Evolutionary conservation across 2,329 filamentous ascomycete genomes (phyloP), one percentile per base, ranked within the genome.

Genomic region (Metarhizium robertsii): DNA sequence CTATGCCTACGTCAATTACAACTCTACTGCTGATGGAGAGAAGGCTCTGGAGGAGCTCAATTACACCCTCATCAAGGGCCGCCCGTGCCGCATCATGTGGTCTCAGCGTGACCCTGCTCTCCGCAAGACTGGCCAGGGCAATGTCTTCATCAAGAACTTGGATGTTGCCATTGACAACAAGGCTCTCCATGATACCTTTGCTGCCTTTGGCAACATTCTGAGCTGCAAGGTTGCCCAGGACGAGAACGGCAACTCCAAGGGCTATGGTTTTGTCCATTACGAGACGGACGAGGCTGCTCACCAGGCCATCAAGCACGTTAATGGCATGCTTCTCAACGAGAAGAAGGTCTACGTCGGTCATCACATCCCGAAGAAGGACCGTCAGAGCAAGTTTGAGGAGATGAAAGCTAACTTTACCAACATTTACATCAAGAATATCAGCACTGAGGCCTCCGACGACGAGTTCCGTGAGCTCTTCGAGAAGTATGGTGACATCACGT

Each of bases 351-450:
- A 95, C 66, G 94, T 99, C 65, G 94, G 94, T 62, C 92, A 96
- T 77, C 94, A 99, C 78, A 97, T 99, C 68, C 92, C 94, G 73
- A 97, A 97, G 88, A 97, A 97, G 84, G 94, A 99, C 71, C 92
- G 94, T 67, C 94, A 97, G 84, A 96, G 90, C 90, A 99, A 99
- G 80, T 97, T 97, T 66, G 94, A 99, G 80, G 94, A 99, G 83
- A 99, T 99, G 92, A 99, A 99, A 87, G 94, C 94, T 75, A 99
- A 99, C 83, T 99, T 95, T 83, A 99, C 94, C 80, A 99, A 99
- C 75, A 86, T 99, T 75, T 99, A 99, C 78, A 90, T 99, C 79
- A 99, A 99, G 86, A 99, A 99, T 79, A 87, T 99, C 65, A 84
- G 86, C 66, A 68, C 77, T 40, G 92, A 96, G 51, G 89, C 87